These are phyloP conservation scores for Ophiostoma triangulosporum DNA, from an alignment of 2,329 filamentous ascomycete genomes.

Conservation along the genomic window DNA sequence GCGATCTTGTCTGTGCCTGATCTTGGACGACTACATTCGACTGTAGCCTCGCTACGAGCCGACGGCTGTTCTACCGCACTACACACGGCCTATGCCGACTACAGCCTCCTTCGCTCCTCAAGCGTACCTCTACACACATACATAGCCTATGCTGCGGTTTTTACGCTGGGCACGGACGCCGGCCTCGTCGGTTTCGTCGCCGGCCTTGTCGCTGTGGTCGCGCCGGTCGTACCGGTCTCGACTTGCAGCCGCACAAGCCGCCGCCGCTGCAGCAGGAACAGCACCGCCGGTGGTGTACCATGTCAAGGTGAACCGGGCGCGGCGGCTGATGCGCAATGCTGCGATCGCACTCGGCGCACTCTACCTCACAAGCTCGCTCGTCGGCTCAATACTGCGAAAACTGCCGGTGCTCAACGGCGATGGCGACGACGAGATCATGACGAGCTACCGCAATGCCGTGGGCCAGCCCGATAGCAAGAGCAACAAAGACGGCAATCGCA, in stretches of 20 bases:
- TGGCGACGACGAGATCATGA: constrained; percentile 13
- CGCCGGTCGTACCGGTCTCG: not conserved
- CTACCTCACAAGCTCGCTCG: not conserved
- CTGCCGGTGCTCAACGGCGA: constrained; percentile 1
- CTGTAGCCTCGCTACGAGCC: not conserved
- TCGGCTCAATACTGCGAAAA: not conserved
- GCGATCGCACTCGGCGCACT: constrained; percentile 6
- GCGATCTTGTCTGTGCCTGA: not conserved
- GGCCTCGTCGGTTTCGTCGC: not conserved
- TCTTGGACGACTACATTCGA: not conserved
- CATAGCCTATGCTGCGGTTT: not conserved
- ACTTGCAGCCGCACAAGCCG: not conserved
- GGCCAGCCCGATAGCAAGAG: constrained; percentile 23
- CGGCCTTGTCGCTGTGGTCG: not conserved
- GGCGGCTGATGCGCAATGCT: constrained; percentile 11
- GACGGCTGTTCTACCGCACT: not conserved
- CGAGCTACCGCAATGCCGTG: constrained; percentile 27
- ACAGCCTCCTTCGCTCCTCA: not conserved
- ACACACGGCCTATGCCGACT: not conserved
- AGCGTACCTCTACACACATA: not conserved
- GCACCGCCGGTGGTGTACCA: constrained; percentile 9
- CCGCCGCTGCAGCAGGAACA: not conserved
- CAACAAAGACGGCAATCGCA: not conserved
- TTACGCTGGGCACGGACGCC: not conserved
- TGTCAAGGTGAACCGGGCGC: constrained; percentile 9